Evolutionary conservation across 257 asterid genomes (phyloP), one percentile per base, ranked within the genome.

Genomic region (Solanum pimpinellifolium): DNA sequence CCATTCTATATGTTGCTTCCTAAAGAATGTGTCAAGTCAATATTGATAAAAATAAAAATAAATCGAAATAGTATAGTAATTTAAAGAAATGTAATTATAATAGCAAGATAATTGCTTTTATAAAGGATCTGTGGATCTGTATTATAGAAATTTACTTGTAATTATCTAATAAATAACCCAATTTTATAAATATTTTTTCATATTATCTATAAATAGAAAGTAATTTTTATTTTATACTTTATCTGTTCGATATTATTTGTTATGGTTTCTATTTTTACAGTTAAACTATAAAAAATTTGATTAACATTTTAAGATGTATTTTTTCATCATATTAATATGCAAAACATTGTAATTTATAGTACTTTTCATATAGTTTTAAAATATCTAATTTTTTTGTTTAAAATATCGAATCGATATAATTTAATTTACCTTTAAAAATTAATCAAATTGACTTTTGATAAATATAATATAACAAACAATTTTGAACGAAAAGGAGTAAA

Each of bases 401-500:
- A 33, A 33, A 33, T 33, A 33, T 33, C 1, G 0, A 33, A 33
- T 33, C 1, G 0, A 33, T 33, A 0, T 33, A 33, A 33, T 33
- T 33, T 33, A 33, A 33, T 3, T 3, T 1, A 33, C 1, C 35
- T 33, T 33, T 33, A 0, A 4, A 33, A 33, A 33, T 4, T 33
- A 33, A 0, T 4, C 5, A 33, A 33, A 33, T 3, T 33, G 0
- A 4, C 35, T 33, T 33, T 33, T 0, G 1, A 33, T 33, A 0
- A 33, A 3, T 5, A 33, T 1, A 33, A 33, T 3, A 31, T 0
- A 0, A 31, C 0, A 31, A 31, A 3, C 2, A 29, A 29, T 29
- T 29, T 29, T 2, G 31, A 2, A 29, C 31, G 29, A 29, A 29
- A 29, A 2, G 31, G 3, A 31, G 31, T 31, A 31, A 31, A 31